Evolutionary conservation across 257 asterid species (phyloP).

Genomic region (Nicotiana knightiana): DNA sequence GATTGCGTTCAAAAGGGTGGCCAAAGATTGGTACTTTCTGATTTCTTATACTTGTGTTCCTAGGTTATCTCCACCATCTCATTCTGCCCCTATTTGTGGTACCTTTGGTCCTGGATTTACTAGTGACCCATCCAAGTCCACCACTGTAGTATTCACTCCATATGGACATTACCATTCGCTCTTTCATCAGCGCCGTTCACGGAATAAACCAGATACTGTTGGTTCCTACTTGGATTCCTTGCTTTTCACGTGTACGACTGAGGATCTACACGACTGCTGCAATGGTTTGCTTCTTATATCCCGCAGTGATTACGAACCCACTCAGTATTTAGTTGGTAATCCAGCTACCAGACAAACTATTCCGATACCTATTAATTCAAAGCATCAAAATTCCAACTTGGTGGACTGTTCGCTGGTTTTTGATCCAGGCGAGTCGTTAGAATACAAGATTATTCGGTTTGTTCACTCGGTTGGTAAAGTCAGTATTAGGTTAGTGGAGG

Average conservation of each 20-base stretch:
- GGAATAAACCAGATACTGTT: no score
- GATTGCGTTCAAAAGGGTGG: background rate
- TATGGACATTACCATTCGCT: background rate
- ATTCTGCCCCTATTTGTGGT: background rate
- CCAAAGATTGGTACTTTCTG: background rate
- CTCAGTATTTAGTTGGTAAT: background rate
- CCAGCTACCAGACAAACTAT: background rate
- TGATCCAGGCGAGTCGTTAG: background rate
- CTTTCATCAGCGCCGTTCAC: background rate
- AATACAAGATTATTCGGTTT: background rate
- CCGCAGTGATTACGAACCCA: background rate
- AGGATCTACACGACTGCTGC: no score
- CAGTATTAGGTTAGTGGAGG: background rate
- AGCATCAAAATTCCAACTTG: background rate
- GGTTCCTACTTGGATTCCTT: no score
- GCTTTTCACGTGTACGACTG: no score
- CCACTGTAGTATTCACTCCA: background rate
- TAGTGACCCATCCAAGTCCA: background rate
- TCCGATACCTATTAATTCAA: background rate
- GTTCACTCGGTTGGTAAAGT: background rate
- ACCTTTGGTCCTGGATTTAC: background rate
- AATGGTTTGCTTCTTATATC: no score
- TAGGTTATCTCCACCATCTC: background rate
- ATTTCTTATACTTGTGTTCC: background rate
- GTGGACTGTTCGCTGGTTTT: background rate